Percentiles rank a stretch among this genome's conserved stretches.
These are phyloP conservation scores for Fusarium sp. DNA, from an alignment of 2,329 filamentous ascomycete genomes.

Conservation along the genomic window DNA sequence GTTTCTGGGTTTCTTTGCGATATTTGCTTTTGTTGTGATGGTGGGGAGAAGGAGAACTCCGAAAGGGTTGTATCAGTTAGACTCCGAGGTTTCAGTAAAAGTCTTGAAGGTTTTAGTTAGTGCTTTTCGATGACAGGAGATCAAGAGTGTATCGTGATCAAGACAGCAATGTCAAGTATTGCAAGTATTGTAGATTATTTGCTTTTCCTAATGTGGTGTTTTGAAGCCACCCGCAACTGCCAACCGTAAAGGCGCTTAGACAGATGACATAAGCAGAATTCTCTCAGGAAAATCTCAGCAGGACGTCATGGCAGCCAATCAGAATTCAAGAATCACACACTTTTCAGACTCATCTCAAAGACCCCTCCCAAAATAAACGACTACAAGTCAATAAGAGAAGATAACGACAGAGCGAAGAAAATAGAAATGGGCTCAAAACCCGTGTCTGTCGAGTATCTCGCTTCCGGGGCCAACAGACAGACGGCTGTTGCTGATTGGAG, in stretches of 20 bases:
- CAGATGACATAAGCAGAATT: slow-evolving; percentile 44
- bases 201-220: slow-evolving; percentile 34
- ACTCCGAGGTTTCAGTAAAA: not conserved
- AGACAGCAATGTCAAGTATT: not conserved
- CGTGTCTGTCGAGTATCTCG: slow-evolving; percentile 66
- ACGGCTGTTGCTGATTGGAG: slow-evolving; percentile 93
- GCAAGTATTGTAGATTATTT: slow-evolving; percentile 6
- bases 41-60: slow-evolving; percentile 11
- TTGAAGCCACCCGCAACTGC: slow-evolving; percentile 21
- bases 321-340: slow-evolving; percentile 49
- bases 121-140: not conserved
- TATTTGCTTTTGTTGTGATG: slow-evolving; percentile 34
- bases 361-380: slow-evolving; percentile 19
- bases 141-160: not conserved
- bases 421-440: slow-evolving; percentile 47
- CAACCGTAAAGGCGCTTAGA: not conserved
- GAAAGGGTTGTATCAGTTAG: slow-evolving; percentile 7
- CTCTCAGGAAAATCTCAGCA: slow-evolving; percentile 38
- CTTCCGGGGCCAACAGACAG: slow-evolving; percentile 90
- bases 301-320: slow-evolving; percentile 51
- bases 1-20: not conserved
- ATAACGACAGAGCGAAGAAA: slow-evolving; percentile 24
- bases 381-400: slow-evolving; percentile 2
- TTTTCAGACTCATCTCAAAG: slow-evolving; percentile 51
- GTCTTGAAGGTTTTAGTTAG: not conserved